These are phyloP conservation scores for Cladophialophora carrionii DNA, from an alignment of 2,329 filamentous ascomycete species.

Conservation along the genomic window DNA sequence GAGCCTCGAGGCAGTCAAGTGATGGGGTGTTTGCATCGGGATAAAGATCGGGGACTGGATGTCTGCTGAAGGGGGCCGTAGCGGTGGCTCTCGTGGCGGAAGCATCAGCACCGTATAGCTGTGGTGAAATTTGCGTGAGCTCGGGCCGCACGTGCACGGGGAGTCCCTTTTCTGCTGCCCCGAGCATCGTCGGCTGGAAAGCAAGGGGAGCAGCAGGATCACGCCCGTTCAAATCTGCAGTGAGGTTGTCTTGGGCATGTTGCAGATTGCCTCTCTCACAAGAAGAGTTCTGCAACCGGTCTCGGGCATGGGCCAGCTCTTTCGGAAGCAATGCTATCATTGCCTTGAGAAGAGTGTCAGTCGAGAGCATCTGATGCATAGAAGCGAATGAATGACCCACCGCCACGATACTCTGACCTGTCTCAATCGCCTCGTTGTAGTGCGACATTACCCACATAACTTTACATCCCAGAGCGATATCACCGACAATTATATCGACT, in stretches of 20 bases:
- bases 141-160: not conserved
- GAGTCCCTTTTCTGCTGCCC: not conserved
- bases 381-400: not conserved
- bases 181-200: not conserved
- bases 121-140: not conserved
- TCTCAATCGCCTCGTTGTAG: not conserved
- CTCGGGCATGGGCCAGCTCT: constrained; percentile 2
- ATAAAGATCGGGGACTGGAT: not conserved
- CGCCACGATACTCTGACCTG: not conserved
- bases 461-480: not conserved
- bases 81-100: no score
- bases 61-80: not conserved
- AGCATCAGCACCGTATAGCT: not conserved
- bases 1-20: constrained; percentile 2
- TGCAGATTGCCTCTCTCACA: no score
- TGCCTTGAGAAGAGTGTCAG: not conserved
- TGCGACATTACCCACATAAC: not conserved
- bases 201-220: not conserved
- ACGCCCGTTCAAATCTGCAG: not conserved
- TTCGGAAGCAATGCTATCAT: constrained; percentile 1
- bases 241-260: not conserved
- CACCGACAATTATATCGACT: not conserved
- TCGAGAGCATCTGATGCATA: not conserved
- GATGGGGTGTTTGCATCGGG: not conserved
- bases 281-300: not conserved